Evolutionary conservation across 345 rosid genomes (phyloP).

Genomic region (Camelina laxa): DNA sequence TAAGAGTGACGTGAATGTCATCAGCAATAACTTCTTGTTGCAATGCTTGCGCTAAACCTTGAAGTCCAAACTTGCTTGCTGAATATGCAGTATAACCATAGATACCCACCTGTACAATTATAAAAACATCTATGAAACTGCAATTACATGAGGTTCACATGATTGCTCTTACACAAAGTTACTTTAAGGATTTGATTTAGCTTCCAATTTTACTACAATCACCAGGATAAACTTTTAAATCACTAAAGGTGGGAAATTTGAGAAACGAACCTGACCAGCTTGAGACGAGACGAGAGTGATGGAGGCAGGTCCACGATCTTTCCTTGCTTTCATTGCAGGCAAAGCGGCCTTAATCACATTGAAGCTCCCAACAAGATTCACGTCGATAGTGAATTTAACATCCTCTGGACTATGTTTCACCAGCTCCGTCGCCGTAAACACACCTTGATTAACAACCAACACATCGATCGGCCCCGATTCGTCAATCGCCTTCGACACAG

Average conservation of each 20-base stretch:
- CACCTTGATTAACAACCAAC: slow-evolving; percentile 81
- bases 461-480: slow-evolving; percentile 77
- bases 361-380: slow-evolving; percentile 83
- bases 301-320: slow-evolving; percentile 58
- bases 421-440: slow-evolving; percentile 65
- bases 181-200: not conserved
- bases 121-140: not conserved
- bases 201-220: not conserved
- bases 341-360: slow-evolving; percentile 83
- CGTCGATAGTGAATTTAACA: slow-evolving; percentile 77
- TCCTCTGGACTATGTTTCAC: slow-evolving; percentile 67
- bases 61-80: slow-evolving; percentile 82
- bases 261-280: slow-evolving; percentile 78
- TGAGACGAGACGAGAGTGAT: slow-evolving; percentile 83
- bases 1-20: slow-evolving; percentile 73
- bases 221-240: not conserved
- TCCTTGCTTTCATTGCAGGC: slow-evolving; percentile 69
- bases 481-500: slow-evolving; percentile 52
- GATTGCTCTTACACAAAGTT: not conserved
- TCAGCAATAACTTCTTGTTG: slow-evolving; percentile 88
- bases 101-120: slow-evolving; percentile 67
- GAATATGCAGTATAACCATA: slow-evolving; percentile 91
- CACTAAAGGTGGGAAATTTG: not conserved
- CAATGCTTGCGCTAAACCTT: slow-evolving; percentile 89
- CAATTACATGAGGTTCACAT: not conserved